These are phyloP conservation scores for Globisporangium iwayamae DNA, from an alignment of 352 stramenopile genomes.

Conservation along the genomic window DNA sequence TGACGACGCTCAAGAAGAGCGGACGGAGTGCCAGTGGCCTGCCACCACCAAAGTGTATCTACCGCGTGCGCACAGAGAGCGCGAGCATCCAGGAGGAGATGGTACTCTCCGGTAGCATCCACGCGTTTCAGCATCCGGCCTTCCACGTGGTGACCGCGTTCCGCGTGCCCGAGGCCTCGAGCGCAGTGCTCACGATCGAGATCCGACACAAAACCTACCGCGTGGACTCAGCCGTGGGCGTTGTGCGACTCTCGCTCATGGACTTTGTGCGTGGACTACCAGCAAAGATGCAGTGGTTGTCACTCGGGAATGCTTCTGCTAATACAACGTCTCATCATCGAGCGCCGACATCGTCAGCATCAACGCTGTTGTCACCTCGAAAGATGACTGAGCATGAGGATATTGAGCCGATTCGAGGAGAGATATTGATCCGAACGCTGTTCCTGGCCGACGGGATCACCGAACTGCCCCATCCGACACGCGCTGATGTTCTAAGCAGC, in stretches of 20 bases:
- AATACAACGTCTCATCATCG: background rate
- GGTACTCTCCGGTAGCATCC: constrained; percentile 35
- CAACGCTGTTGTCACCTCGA: background rate
- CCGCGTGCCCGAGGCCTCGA: constrained; percentile 40
- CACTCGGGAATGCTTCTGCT: constrained; percentile 21
- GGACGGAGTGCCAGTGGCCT: background rate
- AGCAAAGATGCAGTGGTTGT: constrained; percentile 58
- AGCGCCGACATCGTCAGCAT: background rate
- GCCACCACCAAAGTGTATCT: constrained; percentile 23
- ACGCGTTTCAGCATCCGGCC: constrained; percentile 42
- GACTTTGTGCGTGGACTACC: constrained; percentile 58
- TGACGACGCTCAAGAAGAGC: background rate
- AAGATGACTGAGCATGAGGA: constrained; percentile 4
- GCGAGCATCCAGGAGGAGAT: constrained; percentile 48
- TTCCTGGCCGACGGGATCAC: constrained; percentile 59
- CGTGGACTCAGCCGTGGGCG: constrained; percentile 28
- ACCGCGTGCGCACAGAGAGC: constrained; percentile 38
- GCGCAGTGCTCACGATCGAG: constrained; percentile 40
- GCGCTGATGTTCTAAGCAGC: constrained; percentile 24
- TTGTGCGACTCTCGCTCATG: constrained; percentile 32
- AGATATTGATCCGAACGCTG: constrained; percentile 46
- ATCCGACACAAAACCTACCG: constrained; percentile 38
- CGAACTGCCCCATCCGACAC: constrained; percentile 37
- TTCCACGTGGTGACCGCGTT: constrained; percentile 39
- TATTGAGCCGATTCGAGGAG: constrained; percentile 27